These are phyloP conservation scores for Saccharum spontaneum DNA, from an alignment of 176 grass and related monocot species.

Conservation along the genomic window DNA sequence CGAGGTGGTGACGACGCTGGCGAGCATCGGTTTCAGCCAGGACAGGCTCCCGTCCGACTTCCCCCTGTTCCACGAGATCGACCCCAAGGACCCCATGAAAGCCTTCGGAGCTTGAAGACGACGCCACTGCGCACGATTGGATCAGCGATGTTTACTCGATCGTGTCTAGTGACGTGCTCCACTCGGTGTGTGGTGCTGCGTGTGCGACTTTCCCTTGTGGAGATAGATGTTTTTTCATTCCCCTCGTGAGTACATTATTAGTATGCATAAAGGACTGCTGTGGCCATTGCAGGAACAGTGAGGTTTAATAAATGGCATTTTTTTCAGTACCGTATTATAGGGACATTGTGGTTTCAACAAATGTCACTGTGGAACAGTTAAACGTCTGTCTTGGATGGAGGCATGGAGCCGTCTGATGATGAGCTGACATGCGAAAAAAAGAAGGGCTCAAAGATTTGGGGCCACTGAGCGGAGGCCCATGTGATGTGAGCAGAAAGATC, in stretches of 20 bases:
- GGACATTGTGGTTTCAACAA: too few species aligned
- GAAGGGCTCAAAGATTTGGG: too few species aligned
- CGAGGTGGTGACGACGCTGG: conserved; percentile 56
- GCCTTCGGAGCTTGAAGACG: conserved; percentile 49
- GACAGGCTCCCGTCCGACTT: conserved; percentile 51
- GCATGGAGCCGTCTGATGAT: too few species aligned
- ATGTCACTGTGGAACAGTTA: too few species aligned
- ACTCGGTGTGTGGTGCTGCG: neutral
- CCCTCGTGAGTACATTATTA: neutral
- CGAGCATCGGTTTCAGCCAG: conserved; percentile 46
- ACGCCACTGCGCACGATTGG: neutral
- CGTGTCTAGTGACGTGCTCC: neutral
- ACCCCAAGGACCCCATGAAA: conserved; percentile 61
- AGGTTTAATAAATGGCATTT: neutral
- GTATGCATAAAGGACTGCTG: neutral
- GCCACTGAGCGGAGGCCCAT: neutral
- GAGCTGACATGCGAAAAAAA: too few species aligned
- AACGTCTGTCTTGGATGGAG: too few species aligned
- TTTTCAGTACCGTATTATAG: neutral
- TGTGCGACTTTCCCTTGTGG: neutral
- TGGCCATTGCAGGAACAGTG: neutral
- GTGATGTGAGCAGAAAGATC: neutral
- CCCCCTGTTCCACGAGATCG: conserved; percentile 59
- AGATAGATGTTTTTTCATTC: neutral
- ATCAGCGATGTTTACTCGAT: neutral